Conservation (phyloP, 805 yeast genomes). For the Wickerhamomyces sydowiorum region DNA sequence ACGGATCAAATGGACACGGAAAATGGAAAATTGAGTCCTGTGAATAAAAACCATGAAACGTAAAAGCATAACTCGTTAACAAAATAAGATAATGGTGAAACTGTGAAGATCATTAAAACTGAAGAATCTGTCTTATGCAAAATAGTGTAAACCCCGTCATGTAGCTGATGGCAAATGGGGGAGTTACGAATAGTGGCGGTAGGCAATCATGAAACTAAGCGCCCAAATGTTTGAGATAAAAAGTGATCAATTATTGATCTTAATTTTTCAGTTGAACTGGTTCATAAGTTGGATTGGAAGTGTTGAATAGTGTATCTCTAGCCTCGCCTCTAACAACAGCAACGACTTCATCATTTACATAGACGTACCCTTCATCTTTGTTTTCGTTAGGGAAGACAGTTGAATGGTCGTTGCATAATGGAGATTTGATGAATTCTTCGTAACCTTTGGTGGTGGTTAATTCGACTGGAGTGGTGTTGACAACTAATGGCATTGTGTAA, state of each 20-base stretch:
- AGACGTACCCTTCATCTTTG: slow-evolving; percentile 28
- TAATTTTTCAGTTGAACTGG: background rate
- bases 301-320: slow-evolving; percentile 21
- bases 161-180: too few species aligned
- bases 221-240: background rate
- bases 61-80: too few species aligned
- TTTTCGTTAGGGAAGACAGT: slow-evolving; percentile 32
- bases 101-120: too few species aligned
- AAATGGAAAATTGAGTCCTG: too few species aligned
- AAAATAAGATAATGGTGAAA: too few species aligned
- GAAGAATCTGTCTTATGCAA: too few species aligned
- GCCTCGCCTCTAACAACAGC: slow-evolving; percentile 36
- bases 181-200: background rate
- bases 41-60: too few species aligned
- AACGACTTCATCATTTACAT: slow-evolving; percentile 28
- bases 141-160: too few species aligned
- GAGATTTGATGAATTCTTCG: slow-evolving; percentile 31
- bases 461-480: slow-evolving; percentile 32
- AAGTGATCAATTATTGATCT: background rate
- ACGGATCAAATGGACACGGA: too few species aligned
- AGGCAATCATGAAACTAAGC: background rate
- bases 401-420: slow-evolving; percentile 23
- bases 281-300: background rate
- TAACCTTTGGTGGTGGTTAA: slow-evolving; percentile 34
- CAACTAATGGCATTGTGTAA: slow-evolving; percentile 3